phyloP scores from a whole-genome alignment of 768 basidiomycete genomes.

The Fistulinella prunicolor region DNA sequence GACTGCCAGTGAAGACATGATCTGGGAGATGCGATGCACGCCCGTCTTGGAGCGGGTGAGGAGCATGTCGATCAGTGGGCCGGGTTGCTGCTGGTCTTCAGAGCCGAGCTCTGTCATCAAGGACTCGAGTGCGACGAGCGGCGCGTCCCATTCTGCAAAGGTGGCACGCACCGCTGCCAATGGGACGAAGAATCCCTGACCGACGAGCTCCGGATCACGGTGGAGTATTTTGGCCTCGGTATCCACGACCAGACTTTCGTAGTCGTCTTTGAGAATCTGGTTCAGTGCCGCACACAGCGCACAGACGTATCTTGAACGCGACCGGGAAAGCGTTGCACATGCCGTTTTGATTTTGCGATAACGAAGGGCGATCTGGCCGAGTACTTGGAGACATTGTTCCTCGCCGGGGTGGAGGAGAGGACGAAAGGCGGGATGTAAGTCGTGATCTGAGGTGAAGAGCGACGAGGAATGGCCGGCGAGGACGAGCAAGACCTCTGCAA shows the following conservation, averaged over 20 bases:
- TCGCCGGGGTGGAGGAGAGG: constrained; percentile 88
- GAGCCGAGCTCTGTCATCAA: constrained; percentile 62
- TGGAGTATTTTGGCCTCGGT: constrained; percentile 78
- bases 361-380: constrained; percentile 70
- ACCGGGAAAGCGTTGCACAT: constrained; percentile 48
- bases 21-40: constrained; percentile 68
- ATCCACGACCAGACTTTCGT: constrained; percentile 73
- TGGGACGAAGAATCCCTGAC: constrained; percentile 80
- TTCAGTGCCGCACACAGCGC: constrained; percentile 73
- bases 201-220: constrained; percentile 74
- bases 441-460: constrained; percentile 63
- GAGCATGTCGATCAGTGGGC: constrained; percentile 78
- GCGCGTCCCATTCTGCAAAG: constrained; percentile 88
- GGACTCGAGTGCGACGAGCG: constrained; percentile 66
- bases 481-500: constrained; percentile 83
- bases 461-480: constrained; percentile 87
- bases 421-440: constrained; percentile 59
- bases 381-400: constrained; percentile 74
- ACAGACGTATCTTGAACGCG: constrained; percentile 72
- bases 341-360: constrained; percentile 70
- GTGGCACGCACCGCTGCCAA: constrained; percentile 78
- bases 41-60: constrained; percentile 72
- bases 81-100: constrained; percentile 56
- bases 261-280: constrained; percentile 74
- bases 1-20: constrained; percentile 66